Conservation (phyloP, 352 stramenopile genomes). For the Globisporangium takayamanum region DNA sequence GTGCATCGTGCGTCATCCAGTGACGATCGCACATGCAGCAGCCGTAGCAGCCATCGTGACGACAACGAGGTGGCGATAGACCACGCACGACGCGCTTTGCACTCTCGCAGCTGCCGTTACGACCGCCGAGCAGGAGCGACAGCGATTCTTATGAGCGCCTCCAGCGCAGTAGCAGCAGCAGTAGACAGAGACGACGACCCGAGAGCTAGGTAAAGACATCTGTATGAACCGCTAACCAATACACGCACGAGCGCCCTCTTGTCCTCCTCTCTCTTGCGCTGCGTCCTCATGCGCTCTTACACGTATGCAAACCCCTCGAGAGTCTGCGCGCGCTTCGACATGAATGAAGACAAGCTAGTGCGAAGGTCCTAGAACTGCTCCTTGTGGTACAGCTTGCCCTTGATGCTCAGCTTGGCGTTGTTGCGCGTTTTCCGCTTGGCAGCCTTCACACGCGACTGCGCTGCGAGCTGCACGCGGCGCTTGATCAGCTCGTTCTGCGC, state of each 20-base stretch:
- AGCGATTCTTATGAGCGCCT: too few relatives aligned
- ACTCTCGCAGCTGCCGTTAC: background rate
- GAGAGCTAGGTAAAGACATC: conserved; percentile 5
- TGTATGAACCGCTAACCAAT: conserved; percentile 28
- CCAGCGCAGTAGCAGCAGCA: background rate
- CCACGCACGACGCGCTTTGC: conserved; percentile 2
- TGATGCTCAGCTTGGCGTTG: conserved; percentile 79
- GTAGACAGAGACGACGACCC: background rate
- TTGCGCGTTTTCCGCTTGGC: conserved; percentile 67
- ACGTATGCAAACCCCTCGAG: background rate
- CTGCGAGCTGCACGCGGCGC: conserved; percentile 70
- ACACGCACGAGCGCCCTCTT: conserved; percentile 15
- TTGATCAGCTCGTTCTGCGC: conserved; percentile 75
- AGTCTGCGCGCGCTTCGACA: background rate
- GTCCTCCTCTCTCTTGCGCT: background rate
- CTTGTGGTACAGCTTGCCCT: conserved; percentile 81
- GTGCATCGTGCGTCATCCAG: conserved; percentile 81
- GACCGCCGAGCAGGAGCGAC: too few relatives aligned
- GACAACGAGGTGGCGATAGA: background rate
- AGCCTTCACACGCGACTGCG: conserved; percentile 46
- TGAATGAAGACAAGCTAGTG: too few relatives aligned
- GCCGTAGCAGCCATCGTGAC: conserved; percentile 1
- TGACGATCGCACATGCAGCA: conserved; percentile 18
- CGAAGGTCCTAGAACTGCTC: conserved; percentile 53
- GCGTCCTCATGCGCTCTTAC: background rate